Percentiles rank a stretch among this genome's conserved stretches.
Conservation (phyloP, 1,139 yeast genomes). For the Debaryomycetaceae sp. region DNA sequence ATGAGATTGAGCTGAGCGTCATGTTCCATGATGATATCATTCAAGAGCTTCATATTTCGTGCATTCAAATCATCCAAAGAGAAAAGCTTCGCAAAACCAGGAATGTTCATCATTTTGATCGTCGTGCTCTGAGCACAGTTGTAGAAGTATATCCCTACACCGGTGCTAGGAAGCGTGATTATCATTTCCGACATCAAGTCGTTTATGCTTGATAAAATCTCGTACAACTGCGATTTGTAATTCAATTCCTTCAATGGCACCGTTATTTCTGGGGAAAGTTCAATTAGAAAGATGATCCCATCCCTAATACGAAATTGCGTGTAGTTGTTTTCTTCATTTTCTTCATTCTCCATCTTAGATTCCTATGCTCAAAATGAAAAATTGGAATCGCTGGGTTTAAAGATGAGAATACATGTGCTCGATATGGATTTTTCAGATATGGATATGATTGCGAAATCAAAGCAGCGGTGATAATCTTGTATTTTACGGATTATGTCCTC, state of each 20-base stretch:
- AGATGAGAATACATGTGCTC: too few species aligned
- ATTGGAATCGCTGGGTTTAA: too few species aligned
- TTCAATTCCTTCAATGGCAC: constrained; percentile 29
- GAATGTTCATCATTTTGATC: constrained; percentile 24
- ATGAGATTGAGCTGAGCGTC: constrained; percentile 15
- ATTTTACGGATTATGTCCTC: too few species aligned
- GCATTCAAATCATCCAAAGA: constrained; percentile 35
- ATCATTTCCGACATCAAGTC: constrained; percentile 57
- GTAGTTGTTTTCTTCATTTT: constrained; percentile 14
- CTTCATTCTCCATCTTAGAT: constrained; percentile 1
- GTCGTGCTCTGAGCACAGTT: constrained; percentile 34
- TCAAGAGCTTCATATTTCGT: constrained; percentile 37
- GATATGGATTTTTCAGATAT: too few species aligned
- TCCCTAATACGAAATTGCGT: constrained; percentile 54
- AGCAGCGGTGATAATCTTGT: too few species aligned
- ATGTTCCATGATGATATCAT: constrained; percentile 31
- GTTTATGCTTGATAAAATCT: constrained; percentile 51
- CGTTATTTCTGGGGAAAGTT: constrained; percentile 51
- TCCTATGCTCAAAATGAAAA: not conserved
- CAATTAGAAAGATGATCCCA: constrained; percentile 61
- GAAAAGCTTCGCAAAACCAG: constrained; percentile 29
- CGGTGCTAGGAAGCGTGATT: constrained; percentile 58
- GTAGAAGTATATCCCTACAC: constrained; percentile 63
- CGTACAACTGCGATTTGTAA: constrained; percentile 42
- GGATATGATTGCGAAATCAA: too few species aligned